A percentile compares a stretch with the other conserved stretches of the same genome.
These are phyloP conservation scores for Chytriomyces sp. DNA, from an alignment of 192 early-diverging fungal genomes.

Conservation along the genomic window DNA sequence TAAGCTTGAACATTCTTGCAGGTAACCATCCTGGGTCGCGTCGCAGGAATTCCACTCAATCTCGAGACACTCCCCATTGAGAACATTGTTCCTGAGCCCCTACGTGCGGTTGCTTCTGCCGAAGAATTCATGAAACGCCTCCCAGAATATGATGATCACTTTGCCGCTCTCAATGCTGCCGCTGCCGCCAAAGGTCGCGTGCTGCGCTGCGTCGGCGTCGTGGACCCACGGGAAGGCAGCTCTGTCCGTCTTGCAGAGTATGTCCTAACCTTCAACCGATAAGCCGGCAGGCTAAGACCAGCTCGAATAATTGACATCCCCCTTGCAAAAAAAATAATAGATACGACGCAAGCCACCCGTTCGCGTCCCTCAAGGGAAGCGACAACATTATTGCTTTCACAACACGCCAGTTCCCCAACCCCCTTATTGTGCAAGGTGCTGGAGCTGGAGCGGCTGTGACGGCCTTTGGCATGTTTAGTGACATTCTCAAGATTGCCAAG, in stretches of 20 bases:
- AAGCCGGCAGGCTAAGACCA: background rate
- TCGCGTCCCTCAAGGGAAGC: constrained; percentile 93
- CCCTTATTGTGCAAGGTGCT: constrained; percentile 92
- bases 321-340: constrained; percentile 48
- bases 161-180: constrained; percentile 76
- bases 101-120: constrained; percentile 70
- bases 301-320: background rate
- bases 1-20: constrained; percentile 8
- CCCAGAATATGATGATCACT: constrained; percentile 85
- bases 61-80: constrained; percentile 83
- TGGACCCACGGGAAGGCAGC: constrained; percentile 72
- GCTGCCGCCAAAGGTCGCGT: constrained; percentile 74
- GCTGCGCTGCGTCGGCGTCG: constrained; percentile 91
- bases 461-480: constrained; percentile 95
- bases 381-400: constrained; percentile 98
- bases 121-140: constrained; percentile 84
- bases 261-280: background rate
- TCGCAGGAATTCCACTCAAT: constrained; percentile 78
- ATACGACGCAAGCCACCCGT: constrained; percentile 87
- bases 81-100: constrained; percentile 92
- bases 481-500: constrained; percentile 79
- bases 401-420: constrained; percentile 91
- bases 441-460: constrained; percentile 98
- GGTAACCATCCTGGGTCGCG: constrained; percentile 83
- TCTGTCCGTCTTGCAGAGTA: constrained; percentile 51